These are phyloP conservation scores for Pythium volutum DNA, from an alignment of 352 stramenopile species.

Conservation along the genomic window DNA sequence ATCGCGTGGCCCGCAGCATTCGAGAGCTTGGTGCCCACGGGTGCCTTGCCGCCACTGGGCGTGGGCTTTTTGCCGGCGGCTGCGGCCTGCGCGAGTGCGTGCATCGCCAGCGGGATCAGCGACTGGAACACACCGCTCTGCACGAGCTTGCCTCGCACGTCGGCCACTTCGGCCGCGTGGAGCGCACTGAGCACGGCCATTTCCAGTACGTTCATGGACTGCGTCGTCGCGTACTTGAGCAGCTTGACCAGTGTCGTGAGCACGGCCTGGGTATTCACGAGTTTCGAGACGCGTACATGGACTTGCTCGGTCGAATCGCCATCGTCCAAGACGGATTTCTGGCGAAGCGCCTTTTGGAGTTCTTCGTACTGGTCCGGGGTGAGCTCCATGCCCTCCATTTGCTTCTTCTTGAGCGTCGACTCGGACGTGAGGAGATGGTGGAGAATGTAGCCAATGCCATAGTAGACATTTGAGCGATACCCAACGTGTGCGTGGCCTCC, in stretches of 20 bases:
- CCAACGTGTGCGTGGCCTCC: constrained; percentile 39
- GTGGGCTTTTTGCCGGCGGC: constrained; percentile 16
- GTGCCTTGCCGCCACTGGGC: constrained; percentile 27
- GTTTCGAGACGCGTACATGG: constrained; percentile 47
- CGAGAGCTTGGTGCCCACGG: constrained; percentile 78
- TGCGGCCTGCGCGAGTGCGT: constrained; percentile 25
- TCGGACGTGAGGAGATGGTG: constrained; percentile 92
- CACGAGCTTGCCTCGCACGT: constrained; percentile 71
- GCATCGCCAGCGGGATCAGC: constrained; percentile 62
- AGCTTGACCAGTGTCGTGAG: constrained; percentile 77
- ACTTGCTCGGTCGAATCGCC: constrained; percentile 85
- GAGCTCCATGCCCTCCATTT: constrained; percentile 96
- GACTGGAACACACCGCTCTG: constrained; percentile 78
- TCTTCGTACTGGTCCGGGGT: constrained; percentile 98
- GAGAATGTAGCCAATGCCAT: constrained; percentile 94
- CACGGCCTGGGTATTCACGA: constrained; percentile 49
- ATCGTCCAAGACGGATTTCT: constrained; percentile 92
- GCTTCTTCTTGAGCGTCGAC: constrained; percentile 92
- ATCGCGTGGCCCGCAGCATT: constrained; percentile 90
- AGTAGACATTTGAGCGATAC: constrained; percentile 87
- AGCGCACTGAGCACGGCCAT: constrained; percentile 72
- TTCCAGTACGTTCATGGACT: constrained; percentile 75
- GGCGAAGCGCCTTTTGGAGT: constrained; percentile 91
- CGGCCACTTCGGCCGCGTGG: constrained; percentile 57
- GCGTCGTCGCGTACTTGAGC: constrained; percentile 67